These are phyloP conservation scores for Noccaea caerulescens DNA, from an alignment of 345 rosid genomes.

Conservation along the genomic window DNA sequence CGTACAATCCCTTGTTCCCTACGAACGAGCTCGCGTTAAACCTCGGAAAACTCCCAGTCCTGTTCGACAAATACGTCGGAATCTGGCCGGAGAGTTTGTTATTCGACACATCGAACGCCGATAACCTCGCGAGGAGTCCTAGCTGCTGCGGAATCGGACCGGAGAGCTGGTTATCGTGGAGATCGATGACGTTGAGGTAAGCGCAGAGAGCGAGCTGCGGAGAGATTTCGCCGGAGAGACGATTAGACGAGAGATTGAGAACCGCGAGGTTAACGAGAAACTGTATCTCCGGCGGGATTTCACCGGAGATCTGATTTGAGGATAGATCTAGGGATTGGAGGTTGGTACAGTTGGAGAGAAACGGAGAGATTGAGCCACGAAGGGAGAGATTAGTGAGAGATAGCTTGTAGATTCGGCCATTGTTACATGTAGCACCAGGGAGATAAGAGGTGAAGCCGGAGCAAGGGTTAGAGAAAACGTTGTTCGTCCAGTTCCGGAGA, in stretches of 20 bases:
- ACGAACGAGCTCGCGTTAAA: slow-evolving; percentile 78
- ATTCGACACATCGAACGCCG: slow-evolving; percentile 83
- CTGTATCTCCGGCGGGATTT: slow-evolving; percentile 80
- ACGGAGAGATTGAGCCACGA: slow-evolving; percentile 81
- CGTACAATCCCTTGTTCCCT: slow-evolving; percentile 85
- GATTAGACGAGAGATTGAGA: slow-evolving; percentile 84
- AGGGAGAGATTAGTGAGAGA: slow-evolving; percentile 79
- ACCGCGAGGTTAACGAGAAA: slow-evolving; percentile 88
- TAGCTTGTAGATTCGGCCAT: slow-evolving; percentile 92
- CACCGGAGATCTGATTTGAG: slow-evolving; percentile 74
- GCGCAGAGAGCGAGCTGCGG: slow-evolving; percentile 88
- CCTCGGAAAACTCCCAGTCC: slow-evolving; percentile 69
- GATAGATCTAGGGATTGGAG: slow-evolving; percentile 93
- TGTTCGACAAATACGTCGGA: slow-evolving; percentile 68
- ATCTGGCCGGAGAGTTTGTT: slow-evolving; percentile 82
- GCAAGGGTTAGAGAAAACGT: slow-evolving; percentile 70
- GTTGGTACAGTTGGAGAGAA: slow-evolving; percentile 83
- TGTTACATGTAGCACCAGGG: slow-evolving; percentile 89
- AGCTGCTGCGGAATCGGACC: slow-evolving; percentile 84
- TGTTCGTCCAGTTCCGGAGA: slow-evolving; percentile 80
- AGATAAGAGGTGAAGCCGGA: slow-evolving; percentile 80
- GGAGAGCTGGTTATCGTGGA: slow-evolving; percentile 73
- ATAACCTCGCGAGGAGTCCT: slow-evolving; percentile 70
- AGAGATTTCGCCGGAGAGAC: slow-evolving; percentile 71
- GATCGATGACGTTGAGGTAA: slow-evolving; percentile 89